Evolutionary conservation across 306 rosid genomes (phyloP).

Genomic region (Acacia acuminata): DNA sequence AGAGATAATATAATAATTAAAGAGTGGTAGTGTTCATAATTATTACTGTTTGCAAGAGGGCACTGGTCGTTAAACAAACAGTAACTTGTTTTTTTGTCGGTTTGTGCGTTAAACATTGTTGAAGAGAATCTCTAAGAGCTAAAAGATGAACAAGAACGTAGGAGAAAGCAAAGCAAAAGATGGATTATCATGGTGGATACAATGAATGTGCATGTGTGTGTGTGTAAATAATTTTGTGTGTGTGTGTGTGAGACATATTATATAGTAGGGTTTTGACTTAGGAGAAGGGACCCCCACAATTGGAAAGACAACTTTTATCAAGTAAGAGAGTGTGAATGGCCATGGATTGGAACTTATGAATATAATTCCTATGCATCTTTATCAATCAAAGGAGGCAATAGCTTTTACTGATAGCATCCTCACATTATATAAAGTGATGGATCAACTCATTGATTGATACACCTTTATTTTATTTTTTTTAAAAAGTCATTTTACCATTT

Average conservation of each 20-base stretch:
- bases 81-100: constrained; percentile 17
- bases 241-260: constrained; percentile 16
- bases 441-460: neutral
- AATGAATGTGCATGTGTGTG: constrained; percentile 22
- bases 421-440: neutral
- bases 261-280: constrained; percentile 34
- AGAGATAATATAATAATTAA: constrained; percentile 27
- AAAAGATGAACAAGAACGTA: neutral
- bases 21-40: neutral
- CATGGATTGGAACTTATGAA: neutral
- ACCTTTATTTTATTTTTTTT: neutral
- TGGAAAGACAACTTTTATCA: constrained; percentile 35
- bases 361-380: constrained; percentile 28
- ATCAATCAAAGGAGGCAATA: constrained; percentile 22
- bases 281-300: constrained; percentile 32
- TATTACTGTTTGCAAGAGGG: constrained; percentile 18
- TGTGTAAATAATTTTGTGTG: neutral
- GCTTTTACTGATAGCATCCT: neutral
- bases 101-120: constrained; percentile 33
- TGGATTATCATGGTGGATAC: constrained; percentile 3
- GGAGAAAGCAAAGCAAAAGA: neutral
- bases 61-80: neutral
- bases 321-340: constrained; percentile 31
- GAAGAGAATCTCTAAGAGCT: constrained; percentile 15
- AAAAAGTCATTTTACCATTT: neutral